These are phyloP conservation scores for Baudoinia panamericana DNA, from an alignment of 495 filamentous ascomycete species.

Conservation along the genomic window DNA sequence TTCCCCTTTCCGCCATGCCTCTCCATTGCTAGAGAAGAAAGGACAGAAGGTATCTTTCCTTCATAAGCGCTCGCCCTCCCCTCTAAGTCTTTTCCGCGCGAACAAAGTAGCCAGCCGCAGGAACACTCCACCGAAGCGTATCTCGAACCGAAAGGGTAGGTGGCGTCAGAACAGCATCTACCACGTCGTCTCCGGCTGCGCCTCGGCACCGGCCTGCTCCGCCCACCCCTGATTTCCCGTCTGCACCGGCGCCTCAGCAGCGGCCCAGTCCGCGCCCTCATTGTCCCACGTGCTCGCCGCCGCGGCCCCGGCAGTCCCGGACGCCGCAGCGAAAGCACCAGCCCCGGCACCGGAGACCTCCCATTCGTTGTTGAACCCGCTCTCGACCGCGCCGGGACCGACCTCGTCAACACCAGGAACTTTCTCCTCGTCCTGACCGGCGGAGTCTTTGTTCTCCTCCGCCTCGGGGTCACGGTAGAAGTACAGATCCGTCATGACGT, in stretches of 20 bases:
- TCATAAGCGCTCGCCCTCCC: conserved; percentile 62
- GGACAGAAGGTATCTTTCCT: conserved; percentile 86
- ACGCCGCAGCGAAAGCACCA: conserved; percentile 48
- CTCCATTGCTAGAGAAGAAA: conserved; percentile 20
- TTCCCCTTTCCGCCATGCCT: conserved; percentile 57
- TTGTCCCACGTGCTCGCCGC: conserved; percentile 60
- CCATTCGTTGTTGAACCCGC: conserved; percentile 70
- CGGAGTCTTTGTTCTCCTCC: conserved; percentile 79
- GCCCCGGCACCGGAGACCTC: conserved; percentile 48
- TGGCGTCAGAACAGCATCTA: conserved; percentile 33
- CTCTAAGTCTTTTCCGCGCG: not conserved
- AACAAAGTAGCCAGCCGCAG: not conserved
- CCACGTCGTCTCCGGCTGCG: conserved; percentile 45
- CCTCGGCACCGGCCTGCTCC: conserved; percentile 35
- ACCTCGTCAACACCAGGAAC: conserved; percentile 71
- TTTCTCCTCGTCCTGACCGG: conserved; percentile 39
- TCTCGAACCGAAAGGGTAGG: conserved; percentile 17
- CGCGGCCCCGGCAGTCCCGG: conserved; percentile 44
- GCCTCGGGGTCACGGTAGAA: conserved; percentile 99
- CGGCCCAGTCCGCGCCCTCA: conserved; percentile 60
- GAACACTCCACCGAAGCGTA: not conserved
- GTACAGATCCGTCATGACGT: conserved; percentile 98
- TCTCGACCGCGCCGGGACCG: conserved; percentile 61
- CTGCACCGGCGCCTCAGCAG: conserved; percentile 41
- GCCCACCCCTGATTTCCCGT: conserved; percentile 54